Evolutionary conservation across 805 yeast genomes (phyloP), one percentile per base, ranked within the genome.

Genomic region (Kodamaea laetipori): DNA sequence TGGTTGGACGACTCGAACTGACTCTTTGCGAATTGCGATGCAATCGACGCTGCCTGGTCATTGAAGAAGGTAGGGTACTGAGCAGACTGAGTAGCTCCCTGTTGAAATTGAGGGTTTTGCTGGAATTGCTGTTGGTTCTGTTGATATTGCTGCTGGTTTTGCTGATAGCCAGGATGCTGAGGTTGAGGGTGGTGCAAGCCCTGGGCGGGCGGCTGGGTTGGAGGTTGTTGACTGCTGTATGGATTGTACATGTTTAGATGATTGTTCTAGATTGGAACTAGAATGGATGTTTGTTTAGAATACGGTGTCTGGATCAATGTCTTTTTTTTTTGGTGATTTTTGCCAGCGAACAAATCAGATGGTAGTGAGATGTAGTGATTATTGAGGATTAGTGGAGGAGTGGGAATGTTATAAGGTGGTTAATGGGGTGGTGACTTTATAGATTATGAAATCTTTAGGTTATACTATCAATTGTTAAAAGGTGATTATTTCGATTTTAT

Each of bases 1-100:
- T 83, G 84, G 53, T 86, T 87, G 17, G 94, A 88, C 23, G 88
- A 86, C 51, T 80, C 78, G 46, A 94, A 77, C 1, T 97, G 96
- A 41, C 79, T 78, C 56, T 87, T 86, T 26, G 97, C 96, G 49
- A 90, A 79, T 56, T 89, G 96, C 18, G 90, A 77, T 1, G 97
- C 96, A 74, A 90, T 76, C 44, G 85, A 80, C 0, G 95, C 80
- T 11, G 87, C 77, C 25, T 95, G 90, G 58, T 88, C 95, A 50
- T 76, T 79, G 61, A 89, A 76, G 50, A 87, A 71, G 48, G 69
- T 63, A 28, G 70, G 55, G 43, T 54, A 53, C 9, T 38, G 41
- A 6, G 24, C 24, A 9, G 53, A 63, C 49, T 43, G 47, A 28
- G 51, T 46, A 3, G 42, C 47, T 15, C 39, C 48, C 44, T 45